Conservation (phyloP, 805 yeast genomes). For the Starmerella bombicola region DNA sequence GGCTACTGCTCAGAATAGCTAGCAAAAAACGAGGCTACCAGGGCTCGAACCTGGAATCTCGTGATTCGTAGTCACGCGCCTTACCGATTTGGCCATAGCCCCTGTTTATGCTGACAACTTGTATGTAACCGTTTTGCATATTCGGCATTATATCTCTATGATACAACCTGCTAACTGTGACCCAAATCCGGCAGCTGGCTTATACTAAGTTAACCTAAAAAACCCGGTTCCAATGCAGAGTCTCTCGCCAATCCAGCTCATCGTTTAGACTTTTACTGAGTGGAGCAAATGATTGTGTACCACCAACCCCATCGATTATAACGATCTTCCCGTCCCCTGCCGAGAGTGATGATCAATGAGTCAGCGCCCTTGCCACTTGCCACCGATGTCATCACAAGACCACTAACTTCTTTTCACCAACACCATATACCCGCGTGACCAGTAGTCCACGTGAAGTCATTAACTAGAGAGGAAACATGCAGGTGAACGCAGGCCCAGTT, state of each 20-base stretch:
- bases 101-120: no score
- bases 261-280: no score
- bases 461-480: slow-evolving; percentile 6
- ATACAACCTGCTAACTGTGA: no score
- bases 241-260: no score
- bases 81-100: slow-evolving; percentile 24
- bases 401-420: background rate
- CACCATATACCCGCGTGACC: slow-evolving; percentile 21
- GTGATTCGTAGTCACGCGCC: slow-evolving; percentile 25
- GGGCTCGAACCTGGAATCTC: slow-evolving; percentile 25
- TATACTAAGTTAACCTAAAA: no score
- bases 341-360: background rate
- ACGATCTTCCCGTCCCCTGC: no score
- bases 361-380: background rate
- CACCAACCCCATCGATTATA: no score
- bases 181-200: no score
- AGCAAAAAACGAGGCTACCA: slow-evolving; percentile 21
- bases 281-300: no score
- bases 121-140: no score
- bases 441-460: slow-evolving; percentile 19
- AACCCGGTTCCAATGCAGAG: no score
- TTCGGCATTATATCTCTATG: no score
- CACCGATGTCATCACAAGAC: background rate
- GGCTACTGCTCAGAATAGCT: background rate
- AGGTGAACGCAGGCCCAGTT: slow-evolving; percentile 20